Conservation (phyloP, 2,329 filamentous ascomycete species). For the Fusarium haematococcum region DNA sequence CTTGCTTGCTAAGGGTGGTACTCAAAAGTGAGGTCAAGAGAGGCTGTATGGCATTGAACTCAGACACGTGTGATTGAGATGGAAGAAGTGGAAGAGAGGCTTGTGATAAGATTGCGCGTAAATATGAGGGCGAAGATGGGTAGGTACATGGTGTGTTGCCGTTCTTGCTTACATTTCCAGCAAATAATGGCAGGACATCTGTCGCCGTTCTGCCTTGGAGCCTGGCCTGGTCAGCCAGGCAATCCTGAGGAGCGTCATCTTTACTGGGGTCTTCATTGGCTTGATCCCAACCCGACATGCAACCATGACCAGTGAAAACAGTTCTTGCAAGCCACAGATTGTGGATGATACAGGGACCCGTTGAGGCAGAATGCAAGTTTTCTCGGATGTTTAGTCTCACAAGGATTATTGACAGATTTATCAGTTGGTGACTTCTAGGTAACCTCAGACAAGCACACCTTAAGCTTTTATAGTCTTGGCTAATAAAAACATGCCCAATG, state of each 20-base stretch:
- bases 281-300: neutral
- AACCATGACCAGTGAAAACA: neutral
- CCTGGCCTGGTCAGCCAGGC: neutral
- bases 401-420: neutral
- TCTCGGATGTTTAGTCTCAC: neutral
- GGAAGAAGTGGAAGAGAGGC: neutral
- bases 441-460: neutral
- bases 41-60: neutral
- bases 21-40: neutral
- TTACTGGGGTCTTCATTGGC: neutral
- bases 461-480: accelerated
- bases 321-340: neutral
- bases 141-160: neutral
- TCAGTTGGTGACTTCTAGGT: neutral
- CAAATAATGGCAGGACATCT: neutral
- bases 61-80: neutral
- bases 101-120: accelerated
- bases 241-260: neutral
- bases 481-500: neutral
- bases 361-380: neutral
- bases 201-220: neutral
- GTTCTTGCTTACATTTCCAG: neutral
- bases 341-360: neutral
- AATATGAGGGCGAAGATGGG: neutral
- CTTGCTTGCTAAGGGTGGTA: neutral